phyloP scores from a whole-genome alignment of 75 land plant genomes.

The Cupressus sempervirens region DNA sequence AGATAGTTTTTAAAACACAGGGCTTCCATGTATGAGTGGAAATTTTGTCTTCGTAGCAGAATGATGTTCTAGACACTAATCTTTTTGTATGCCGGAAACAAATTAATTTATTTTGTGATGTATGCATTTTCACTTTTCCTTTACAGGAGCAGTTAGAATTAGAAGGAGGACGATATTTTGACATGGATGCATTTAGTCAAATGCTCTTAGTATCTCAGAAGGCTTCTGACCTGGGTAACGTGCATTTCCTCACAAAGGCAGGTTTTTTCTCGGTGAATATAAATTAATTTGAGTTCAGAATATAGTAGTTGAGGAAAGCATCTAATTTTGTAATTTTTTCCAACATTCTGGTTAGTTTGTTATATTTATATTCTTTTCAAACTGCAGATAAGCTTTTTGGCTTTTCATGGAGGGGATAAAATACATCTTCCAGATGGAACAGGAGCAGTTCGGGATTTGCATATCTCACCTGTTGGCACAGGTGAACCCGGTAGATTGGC shows the following conservation, averaged over 20 bases:
- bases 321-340: constrained; percentile 6
- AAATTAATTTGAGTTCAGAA: constrained; percentile 8
- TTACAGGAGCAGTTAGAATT: constrained; percentile 53
- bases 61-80: background rate
- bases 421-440: constrained; percentile 53
- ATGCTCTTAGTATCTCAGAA: constrained; percentile 53
- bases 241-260: constrained; percentile 56
- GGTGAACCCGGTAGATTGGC: constrained; percentile 47
- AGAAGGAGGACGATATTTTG: constrained; percentile 73
- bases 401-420: constrained; percentile 39
- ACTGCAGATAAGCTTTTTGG: constrained; percentile 64
- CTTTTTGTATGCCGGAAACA: background rate
- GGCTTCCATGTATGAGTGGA: background rate
- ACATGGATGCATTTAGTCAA: constrained; percentile 54
- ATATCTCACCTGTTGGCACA: constrained; percentile 39
- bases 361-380: background rate
- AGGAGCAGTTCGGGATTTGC: constrained; percentile 67
- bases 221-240: constrained; percentile 30
- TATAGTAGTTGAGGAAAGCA: background rate
- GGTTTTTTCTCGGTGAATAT: constrained; percentile 11
- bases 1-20: background rate
- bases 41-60: background rate
- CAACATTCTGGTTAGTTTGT: background rate
- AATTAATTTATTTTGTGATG: background rate
- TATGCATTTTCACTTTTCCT: background rate